These are phyloP conservation scores for Tolypocladium nubicola DNA, from an alignment of 2,329 filamentous ascomycete species.

Conservation along the genomic window DNA sequence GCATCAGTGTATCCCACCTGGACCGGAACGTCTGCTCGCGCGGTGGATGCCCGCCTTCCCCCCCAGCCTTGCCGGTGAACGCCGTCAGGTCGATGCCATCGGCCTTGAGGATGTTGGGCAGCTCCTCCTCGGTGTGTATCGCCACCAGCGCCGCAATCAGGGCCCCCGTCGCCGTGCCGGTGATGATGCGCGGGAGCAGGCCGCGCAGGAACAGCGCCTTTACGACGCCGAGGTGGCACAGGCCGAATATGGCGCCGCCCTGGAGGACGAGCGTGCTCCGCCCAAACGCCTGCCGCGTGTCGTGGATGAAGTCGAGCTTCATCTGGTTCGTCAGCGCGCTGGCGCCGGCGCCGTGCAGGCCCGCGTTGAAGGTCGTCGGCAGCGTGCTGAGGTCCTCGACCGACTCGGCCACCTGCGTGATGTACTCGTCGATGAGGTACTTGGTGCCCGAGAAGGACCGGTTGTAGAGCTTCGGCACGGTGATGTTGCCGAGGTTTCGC, in stretches of 20 bases:
- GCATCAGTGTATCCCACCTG: slow-evolving; percentile 48
- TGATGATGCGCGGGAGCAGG: slow-evolving; percentile 79
- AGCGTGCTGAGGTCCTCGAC: slow-evolving; percentile 65
- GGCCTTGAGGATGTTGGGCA: slow-evolving; percentile 65
- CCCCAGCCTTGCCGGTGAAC: slow-evolving; percentile 41
- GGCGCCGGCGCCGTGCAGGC: slow-evolving; percentile 21
- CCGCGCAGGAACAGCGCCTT: slow-evolving; percentile 76
- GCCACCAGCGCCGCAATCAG: slow-evolving; percentile 82
- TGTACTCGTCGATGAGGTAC: slow-evolving; percentile 81
- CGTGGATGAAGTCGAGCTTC: slow-evolving; percentile 78
- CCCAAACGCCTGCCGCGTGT: slow-evolving; percentile 81
- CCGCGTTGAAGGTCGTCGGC: slow-evolving; percentile 39
- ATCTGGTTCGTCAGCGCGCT: slow-evolving; percentile 54
- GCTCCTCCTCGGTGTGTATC: slow-evolving; percentile 76
- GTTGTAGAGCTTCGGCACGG: slow-evolving; percentile 70
- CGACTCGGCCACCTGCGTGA: slow-evolving; percentile 71
- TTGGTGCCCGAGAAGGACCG: slow-evolving; percentile 83
- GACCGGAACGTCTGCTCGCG: slow-evolving; percentile 28
- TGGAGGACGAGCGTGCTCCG: slow-evolving; percentile 78
- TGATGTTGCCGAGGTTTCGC: slow-evolving; percentile 87
- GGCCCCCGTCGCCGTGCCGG: slow-evolving; percentile 82
- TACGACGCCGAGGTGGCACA: slow-evolving; percentile 84
- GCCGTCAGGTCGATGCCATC: slow-evolving; percentile 75
- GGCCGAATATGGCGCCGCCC: slow-evolving; percentile 81
- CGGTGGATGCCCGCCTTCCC: slow-evolving; percentile 19